Percentiles rank a stretch among this genome's conserved stretches.
These are phyloP conservation scores for Aspergillus novofumigatus DNA, from an alignment of 2,329 filamentous ascomycete species.

Conservation along the genomic window DNA sequence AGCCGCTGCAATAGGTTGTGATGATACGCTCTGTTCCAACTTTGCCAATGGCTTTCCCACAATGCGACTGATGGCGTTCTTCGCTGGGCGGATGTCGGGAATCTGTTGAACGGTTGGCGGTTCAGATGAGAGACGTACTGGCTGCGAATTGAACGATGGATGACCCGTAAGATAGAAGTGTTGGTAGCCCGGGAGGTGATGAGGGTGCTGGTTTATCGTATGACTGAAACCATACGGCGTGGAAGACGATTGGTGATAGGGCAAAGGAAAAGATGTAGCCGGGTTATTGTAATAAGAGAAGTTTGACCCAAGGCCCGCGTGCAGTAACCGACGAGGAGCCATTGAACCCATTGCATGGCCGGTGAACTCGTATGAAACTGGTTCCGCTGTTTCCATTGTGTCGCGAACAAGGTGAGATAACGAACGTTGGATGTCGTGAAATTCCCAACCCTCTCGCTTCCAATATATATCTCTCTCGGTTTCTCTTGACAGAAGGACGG, in stretches of 20 bases:
- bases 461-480: background rate
- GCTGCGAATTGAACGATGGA: constrained; percentile 21
- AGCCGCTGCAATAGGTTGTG: constrained; percentile 4
- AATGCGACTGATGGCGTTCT: constrained; percentile 32
- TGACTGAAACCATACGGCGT: constrained; percentile 31
- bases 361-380: constrained; percentile 38
- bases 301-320: constrained; percentile 28
- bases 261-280: constrained; percentile 33
- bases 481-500: background rate
- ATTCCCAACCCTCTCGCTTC: background rate
- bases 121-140: constrained; percentile 27
- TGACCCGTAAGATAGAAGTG: constrained; percentile 32
- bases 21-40: constrained; percentile 2
- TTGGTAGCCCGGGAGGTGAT: constrained; percentile 29
- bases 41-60: constrained; percentile 18
- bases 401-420: background rate
- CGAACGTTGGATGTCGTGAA: background rate
- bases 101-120: constrained; percentile 31
- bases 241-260: constrained; percentile 31
- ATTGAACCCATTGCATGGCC: constrained; percentile 34
- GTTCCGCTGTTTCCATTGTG: constrained; percentile 39
- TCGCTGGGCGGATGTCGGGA: constrained; percentile 35
- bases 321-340: constrained; percentile 36
- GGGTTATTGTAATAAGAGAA: constrained; percentile 37
- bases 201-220: constrained; percentile 27